phyloP scores from a whole-genome alignment of 768 basidiomycete species.

The Auricularia auricula-judae region DNA sequence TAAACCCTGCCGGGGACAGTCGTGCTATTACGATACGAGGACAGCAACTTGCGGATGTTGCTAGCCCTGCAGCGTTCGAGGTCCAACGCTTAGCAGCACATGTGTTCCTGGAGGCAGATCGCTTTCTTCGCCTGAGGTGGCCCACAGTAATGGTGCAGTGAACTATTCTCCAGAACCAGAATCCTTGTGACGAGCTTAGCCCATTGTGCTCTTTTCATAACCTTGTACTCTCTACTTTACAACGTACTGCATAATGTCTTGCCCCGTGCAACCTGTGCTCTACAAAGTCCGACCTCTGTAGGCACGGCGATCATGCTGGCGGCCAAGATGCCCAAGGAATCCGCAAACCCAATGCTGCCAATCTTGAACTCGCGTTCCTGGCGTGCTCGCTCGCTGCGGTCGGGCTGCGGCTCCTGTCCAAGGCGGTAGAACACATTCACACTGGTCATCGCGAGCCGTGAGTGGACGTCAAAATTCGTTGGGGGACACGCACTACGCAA shows the following conservation, averaged over 20 bases:
- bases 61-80: too few relatives aligned
- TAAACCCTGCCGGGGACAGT: too few relatives aligned
- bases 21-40: too few relatives aligned
- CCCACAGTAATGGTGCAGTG: too few relatives aligned
- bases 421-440: constrained; percentile 82
- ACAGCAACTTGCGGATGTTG: too few relatives aligned
- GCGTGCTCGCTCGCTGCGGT: constrained; percentile 44
- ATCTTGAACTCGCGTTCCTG: constrained; percentile 87
- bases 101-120: too few relatives aligned
- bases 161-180: too few relatives aligned
- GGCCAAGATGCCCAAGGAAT: constrained; percentile 60
- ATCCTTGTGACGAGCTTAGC: too few relatives aligned
- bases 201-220: too few relatives aligned
- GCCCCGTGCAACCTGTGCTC: constrained; percentile 55
- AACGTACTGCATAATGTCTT: constrained; percentile 60
- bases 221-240: constrained; percentile 16
- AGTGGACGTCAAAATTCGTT: too few relatives aligned
- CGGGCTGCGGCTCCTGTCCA: constrained; percentile 51
- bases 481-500: constrained; percentile 64
- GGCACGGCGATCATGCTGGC: constrained; percentile 61
- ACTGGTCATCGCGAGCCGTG: constrained; percentile 23
- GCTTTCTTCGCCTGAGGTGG: too few relatives aligned
- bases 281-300: constrained; percentile 68
- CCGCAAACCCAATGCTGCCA: constrained; percentile 78
- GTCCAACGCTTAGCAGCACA: too few relatives aligned